Conservation (phyloP, 2,329 filamentous ascomycete genomes). For the Colletotrichum sp. region DNA sequence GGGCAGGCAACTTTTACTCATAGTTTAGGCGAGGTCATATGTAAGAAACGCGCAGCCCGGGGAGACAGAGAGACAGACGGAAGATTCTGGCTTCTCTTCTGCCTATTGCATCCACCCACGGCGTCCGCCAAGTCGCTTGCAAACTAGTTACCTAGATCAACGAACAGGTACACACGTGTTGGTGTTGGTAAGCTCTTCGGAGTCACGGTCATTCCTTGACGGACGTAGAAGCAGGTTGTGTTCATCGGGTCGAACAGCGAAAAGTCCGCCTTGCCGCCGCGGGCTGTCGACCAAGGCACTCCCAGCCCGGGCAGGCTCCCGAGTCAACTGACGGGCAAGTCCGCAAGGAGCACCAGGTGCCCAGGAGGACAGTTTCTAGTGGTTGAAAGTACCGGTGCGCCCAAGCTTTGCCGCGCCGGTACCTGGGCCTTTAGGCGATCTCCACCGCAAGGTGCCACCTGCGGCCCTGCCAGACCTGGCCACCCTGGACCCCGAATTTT, state of each 20-base stretch:
- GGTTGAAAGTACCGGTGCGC: not conserved
- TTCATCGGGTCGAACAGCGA: not conserved
- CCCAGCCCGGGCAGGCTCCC: not conserved
- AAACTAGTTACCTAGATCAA: not conserved
- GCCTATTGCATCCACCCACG: not conserved
- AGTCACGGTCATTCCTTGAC: not conserved
- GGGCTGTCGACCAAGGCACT: conserved; percentile 3
- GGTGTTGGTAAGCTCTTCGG: not conserved
- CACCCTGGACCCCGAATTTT: conserved; percentile 19
- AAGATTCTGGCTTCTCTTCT: not conserved
- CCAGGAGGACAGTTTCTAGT: not conserved
- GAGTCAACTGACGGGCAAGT: conserved; percentile 11
- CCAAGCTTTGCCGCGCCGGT: conserved; percentile 2
- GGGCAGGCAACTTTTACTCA: conserved; percentile 13
- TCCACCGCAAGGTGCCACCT: not conserved
- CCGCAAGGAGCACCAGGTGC: conserved; percentile 10
- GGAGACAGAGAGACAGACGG: not conserved
- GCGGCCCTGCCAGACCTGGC: not conserved
- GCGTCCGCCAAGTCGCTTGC: not conserved
- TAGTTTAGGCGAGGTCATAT: not conserved
- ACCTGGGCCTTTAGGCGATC: not conserved
- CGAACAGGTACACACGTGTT: not conserved
- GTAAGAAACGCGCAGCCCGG: not conserved
- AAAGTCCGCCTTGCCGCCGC: conserved; percentile 15
- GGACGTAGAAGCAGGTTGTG: not conserved